Conservation (phyloP, 164 flowering plant species). For the Euptelea pleiosperma region DNA sequence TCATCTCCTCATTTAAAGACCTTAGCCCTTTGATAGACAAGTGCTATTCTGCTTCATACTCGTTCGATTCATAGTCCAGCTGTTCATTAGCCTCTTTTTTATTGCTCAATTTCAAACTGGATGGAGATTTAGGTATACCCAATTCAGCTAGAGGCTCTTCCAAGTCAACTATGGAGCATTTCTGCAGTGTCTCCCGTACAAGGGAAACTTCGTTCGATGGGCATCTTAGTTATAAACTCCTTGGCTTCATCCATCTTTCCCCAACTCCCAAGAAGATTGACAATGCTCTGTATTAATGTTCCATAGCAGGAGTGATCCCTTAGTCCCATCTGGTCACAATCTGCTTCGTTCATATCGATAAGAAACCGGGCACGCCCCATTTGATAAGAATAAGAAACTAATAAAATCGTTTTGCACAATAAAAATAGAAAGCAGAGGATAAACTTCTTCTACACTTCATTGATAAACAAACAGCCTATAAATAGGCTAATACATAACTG, state of each 20-base stretch:
- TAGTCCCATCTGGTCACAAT: too few species aligned
- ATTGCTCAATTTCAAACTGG: constrained; percentile 23
- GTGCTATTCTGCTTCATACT: constrained; percentile 23
- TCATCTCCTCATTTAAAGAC: constrained; percentile 34
- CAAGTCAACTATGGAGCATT: constrained; percentile 5
- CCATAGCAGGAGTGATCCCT: constrained; percentile 34
- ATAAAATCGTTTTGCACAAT: not conserved
- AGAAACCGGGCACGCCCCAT: too few species aligned
- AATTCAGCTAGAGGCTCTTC: constrained; percentile 9
- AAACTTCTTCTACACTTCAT: not conserved
- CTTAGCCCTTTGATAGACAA: constrained; percentile 34
- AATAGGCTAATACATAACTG: not conserved
- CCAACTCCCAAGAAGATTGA: constrained; percentile 38
- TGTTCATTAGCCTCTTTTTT: constrained; percentile 22
- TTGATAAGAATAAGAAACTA: not conserved
- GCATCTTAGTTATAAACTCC: constrained; percentile 38
- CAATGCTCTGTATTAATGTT: constrained; percentile 35
- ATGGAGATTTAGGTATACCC: constrained; percentile 12
- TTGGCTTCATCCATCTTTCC: constrained; percentile 31
- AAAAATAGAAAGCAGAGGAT: not conserved
- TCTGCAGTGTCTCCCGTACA: constrained; percentile 28
- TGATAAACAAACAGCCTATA: not conserved
- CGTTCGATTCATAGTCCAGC: constrained; percentile 12
- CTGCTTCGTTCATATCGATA: too few species aligned
- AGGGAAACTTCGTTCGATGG: constrained; percentile 29